Evolutionary conservation across 768 basidiomycete species (phyloP), one percentile per base, ranked within the genome.

Genomic region (Leccinum truebloodii): DNA sequence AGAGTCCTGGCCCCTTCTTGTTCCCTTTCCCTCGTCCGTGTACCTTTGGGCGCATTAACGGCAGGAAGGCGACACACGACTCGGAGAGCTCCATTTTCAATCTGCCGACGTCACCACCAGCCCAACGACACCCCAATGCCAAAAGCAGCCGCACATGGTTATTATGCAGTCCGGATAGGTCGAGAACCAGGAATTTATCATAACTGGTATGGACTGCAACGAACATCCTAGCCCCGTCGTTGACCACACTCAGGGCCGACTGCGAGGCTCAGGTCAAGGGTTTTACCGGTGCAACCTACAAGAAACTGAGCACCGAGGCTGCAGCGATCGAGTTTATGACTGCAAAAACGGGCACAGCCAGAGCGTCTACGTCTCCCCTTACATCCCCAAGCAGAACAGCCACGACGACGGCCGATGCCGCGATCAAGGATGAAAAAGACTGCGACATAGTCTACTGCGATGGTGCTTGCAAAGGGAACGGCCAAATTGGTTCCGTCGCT

Each of bases 401-500:
- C 9, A 5, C 35, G 14, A 4, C 35, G 14, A 26, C 56, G 18
- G 41, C 20, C 16, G 52, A 14, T 37, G 18, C 48, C 20, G 63
- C 62, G 26, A 57, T 70, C 1, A 57, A 63, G 12, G 72, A 78
- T 26, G 75, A 72, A 58, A 54, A 41, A 3, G 70, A 68, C 3
- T 76, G 71, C 65, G 71, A 77, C 46, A 76, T 89, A 13, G 94
- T 94, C 1, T 96, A 92, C 66, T 88, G 83, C 20, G 95, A 98
- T 72, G 95, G 95, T 12, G 89, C 94, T 6, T 94, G 93, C 64
- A 85, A 83, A 67, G 85, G 87, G 2, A 98, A 98, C 69, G 95
- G 95, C 0, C 75, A 86, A 68, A 32, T 30, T 3, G 84, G 81
- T 1, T 81, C 90, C 0, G 64, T 83, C 46, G 95, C 93, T 1